Percentiles rank a stretch among this genome's conserved stretches.
phyloP scores from a whole-genome alignment of 495 filamentous ascomycete species.

The Penicillium dipodomyicola region DNA sequence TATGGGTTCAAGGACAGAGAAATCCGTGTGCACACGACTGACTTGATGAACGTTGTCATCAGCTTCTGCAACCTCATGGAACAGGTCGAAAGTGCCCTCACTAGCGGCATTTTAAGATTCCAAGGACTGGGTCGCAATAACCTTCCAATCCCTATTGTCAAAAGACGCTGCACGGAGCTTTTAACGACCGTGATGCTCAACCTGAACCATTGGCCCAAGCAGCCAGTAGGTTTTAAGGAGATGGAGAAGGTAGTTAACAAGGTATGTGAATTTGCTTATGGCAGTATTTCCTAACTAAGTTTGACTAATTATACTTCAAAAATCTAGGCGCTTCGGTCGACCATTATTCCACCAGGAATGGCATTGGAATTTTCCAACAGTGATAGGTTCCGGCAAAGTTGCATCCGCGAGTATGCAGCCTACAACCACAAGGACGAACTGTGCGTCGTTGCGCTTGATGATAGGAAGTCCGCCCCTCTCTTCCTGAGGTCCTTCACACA shows the following conservation, averaged over 20 bases:
- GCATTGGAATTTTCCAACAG: background rate
- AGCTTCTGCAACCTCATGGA: slow-evolving; percentile 5
- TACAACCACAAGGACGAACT: slow-evolving; percentile 19
- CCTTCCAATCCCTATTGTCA: background rate
- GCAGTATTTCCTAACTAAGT: background rate
- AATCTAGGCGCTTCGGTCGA: background rate
- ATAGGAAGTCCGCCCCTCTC: slow-evolving; percentile 2
- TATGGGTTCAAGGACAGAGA: background rate
- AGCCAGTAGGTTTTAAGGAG: background rate
- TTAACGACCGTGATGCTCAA: slow-evolving; percentile 15
- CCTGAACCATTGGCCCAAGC: slow-evolving; percentile 7
- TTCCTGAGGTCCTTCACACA: slow-evolving; percentile 1
- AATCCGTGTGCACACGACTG: background rate
- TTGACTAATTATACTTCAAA: background rate
- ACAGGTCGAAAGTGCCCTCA: background rate
- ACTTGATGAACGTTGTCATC: background rate
- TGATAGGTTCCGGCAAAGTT: slow-evolving; percentile 5
- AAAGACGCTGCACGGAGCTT: slow-evolving; percentile 13
- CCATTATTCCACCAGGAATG: background rate
- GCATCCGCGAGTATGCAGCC: slow-evolving; percentile 1
- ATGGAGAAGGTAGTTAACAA: background rate
- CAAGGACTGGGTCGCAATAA: background rate
- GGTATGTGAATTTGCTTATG: background rate
- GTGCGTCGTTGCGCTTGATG: slow-evolving; percentile 13
- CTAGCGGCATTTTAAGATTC: background rate